Conservation (phyloP, 352 stramenopile genomes). For the Globisporangium nagaii region DNA sequence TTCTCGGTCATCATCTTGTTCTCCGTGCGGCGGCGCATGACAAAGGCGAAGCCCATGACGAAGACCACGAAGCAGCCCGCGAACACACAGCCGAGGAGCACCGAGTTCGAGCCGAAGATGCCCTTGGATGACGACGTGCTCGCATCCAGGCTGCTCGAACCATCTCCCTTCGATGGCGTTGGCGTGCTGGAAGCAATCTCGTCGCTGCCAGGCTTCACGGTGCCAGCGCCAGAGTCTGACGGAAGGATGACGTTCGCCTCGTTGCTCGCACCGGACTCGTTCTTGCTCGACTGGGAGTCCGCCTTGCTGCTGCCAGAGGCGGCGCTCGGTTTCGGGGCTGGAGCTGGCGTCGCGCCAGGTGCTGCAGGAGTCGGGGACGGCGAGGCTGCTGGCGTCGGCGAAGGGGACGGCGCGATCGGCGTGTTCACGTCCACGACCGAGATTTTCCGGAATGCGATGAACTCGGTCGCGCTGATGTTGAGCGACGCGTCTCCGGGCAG, state of each 20-base stretch:
- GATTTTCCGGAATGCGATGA: slow-evolving; percentile 64
- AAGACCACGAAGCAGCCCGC: slow-evolving; percentile 26
- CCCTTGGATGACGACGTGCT: slow-evolving; percentile 5
- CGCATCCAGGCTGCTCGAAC: slow-evolving; percentile 9
- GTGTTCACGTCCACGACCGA: slow-evolving; percentile 42
- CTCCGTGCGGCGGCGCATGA: slow-evolving; percentile 43
- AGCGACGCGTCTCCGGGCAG: slow-evolving; percentile 40
- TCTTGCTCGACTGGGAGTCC: background rate
- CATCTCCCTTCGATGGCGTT: background rate
- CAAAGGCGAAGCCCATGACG: slow-evolving; percentile 30
- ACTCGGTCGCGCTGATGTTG: slow-evolving; percentile 49
- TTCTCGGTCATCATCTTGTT: slow-evolving; percentile 26
- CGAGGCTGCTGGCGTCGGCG: slow-evolving; percentile 9
- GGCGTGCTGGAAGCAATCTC: background rate
- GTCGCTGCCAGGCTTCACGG: slow-evolving; percentile 4
- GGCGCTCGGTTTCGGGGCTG: slow-evolving; percentile 3
- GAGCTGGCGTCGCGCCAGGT: slow-evolving; percentile 5
- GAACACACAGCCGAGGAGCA: slow-evolving; percentile 33
- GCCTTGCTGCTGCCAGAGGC: background rate
- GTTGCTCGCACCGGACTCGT: background rate
- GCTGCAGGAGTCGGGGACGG: slow-evolving; percentile 1
- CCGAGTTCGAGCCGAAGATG: slow-evolving; percentile 18
- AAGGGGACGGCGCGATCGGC: slow-evolving; percentile 23
- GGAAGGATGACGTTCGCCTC: background rate
- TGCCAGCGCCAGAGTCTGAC: background rate